Conservation (phyloP, 1,284 basidiomycete species). For the Agroathelia rolfsii region DNA sequence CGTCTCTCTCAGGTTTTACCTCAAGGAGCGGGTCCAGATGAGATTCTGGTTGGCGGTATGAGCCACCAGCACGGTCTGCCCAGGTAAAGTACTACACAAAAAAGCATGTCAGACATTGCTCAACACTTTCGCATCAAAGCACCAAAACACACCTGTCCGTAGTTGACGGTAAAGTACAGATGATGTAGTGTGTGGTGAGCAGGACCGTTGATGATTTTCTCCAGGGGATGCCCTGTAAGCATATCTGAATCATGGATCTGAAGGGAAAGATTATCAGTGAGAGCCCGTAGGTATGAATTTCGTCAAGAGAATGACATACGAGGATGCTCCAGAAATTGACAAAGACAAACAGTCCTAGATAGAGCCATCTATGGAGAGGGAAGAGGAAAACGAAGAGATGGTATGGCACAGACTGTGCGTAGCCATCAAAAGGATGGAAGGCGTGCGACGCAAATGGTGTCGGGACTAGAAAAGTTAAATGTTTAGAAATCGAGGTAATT, state of each 20-base stretch:
- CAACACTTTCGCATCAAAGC: constrained; percentile 17
- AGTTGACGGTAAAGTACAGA: constrained; percentile 93
- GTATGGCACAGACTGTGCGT: constrained; percentile 89
- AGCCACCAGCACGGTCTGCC: constrained; percentile 78
- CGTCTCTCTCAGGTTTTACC: constrained; percentile 30
- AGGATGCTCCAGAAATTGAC: constrained; percentile 92
- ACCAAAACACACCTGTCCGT: constrained; percentile 58
- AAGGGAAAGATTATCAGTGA: constrained; percentile 6
- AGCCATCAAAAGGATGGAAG: constrained; percentile 96
- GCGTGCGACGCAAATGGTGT: constrained; percentile 96
- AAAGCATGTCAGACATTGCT: constrained; percentile 11
- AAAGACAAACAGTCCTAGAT: constrained; percentile 76
- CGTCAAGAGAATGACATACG: constrained; percentile 32
- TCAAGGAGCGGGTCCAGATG: constrained; percentile 83
- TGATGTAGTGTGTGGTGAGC: constrained; percentile 97
- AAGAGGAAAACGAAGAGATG: constrained; percentile 90
- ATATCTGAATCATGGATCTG: constrained; percentile 99
- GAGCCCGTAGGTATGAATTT: constrained; percentile 1
- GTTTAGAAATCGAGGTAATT: constrained; percentile 3
- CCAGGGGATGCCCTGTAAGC: constrained; percentile 88
- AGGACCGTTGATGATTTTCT: constrained; percentile 92
- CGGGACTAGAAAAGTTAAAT: constrained; percentile 53
- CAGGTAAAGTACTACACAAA: constrained; percentile 83
- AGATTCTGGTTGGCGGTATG: constrained; percentile 81
- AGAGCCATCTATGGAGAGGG: constrained; percentile 80